Evolutionary conservation across 2,329 filamentous ascomycete species (phyloP), one percentile per base, ranked within the genome.

Genomic region (Pseudocercospora crystallina): DNA sequence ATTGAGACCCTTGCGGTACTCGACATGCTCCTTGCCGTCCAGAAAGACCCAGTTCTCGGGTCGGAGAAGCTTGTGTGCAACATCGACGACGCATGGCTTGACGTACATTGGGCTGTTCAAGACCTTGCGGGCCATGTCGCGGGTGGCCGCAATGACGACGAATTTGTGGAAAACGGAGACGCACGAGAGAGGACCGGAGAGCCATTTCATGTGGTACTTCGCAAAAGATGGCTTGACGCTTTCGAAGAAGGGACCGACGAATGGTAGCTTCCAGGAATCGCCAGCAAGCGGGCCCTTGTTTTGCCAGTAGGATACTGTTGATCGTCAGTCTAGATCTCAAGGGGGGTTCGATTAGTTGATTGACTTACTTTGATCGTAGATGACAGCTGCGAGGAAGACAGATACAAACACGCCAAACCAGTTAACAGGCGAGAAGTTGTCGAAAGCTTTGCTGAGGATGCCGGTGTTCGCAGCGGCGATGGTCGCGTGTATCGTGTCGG

Each of bases 121-220:
- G 63, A 97, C 86, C 73, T 97, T 97, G 64, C 92, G 87, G 51
- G 92, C 87, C 82, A 97, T 89, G 69, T 97, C 94, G 66, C 94
- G 90, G 45, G 87, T 90, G 13, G 91, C 95, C 31, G 91, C 92
- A 69, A 99, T 96, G 50, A 99, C 90, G 59, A 97, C 94, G 71
- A 99, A 99, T 90, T 97, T 99, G 83, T 99, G 94, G 78, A 99
- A 99, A 65, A 99, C 90, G 2, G 91, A 96, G 56, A 99, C 94
- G 68, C 94, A 99, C 79, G 91, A 96, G 62, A 99, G 79, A 41
- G 89, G 86, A 40, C 89, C 94, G 67, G 90, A 95, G 64, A 80
- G 72, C 94, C 94, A 99, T 79, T 97, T 96, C 54, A 80, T 85
- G 70, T 91, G 81, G 76, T 99, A 99, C 66, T 91, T 83, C 54